Evolutionary conservation across 768 basidiomycete species (phyloP).

Genomic region (Hypsizygus marmoreus): DNA sequence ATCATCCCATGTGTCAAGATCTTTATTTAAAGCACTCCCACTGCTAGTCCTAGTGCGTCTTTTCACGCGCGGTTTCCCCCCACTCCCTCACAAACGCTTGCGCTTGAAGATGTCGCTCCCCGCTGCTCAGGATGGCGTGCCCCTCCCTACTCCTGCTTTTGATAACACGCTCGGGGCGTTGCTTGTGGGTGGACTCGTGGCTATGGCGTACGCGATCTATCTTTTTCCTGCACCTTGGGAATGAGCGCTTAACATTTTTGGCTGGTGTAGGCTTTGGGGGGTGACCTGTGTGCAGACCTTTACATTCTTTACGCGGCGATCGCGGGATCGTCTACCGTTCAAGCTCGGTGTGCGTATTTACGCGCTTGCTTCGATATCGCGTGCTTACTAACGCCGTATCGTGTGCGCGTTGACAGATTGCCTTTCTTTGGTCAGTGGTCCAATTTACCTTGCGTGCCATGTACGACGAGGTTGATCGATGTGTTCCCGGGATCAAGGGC

Average conservation of each 20-base stretch:
- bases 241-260: background rate
- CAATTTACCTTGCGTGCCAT: background rate
- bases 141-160: conserved; percentile 27
- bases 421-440: conserved; percentile 33
- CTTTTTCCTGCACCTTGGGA: background rate
- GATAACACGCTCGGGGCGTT: conserved; percentile 58
- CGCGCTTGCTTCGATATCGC: too few relatives aligned
- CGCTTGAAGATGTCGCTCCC: conserved; percentile 16
- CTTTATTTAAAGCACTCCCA: background rate
- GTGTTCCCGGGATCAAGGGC: conserved; percentile 33
- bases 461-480: background rate
- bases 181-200: conserved; percentile 52
- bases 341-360: conserved; percentile 37
- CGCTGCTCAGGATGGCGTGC: background rate
- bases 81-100: background rate
- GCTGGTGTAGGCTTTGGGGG: conserved; percentile 54
- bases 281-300: conserved; percentile 57
- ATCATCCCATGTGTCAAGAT: too few relatives aligned
- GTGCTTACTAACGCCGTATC: too few relatives aligned
- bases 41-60: too few relatives aligned
- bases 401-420: conserved; percentile 26
- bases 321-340: conserved; percentile 32
- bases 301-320: conserved; percentile 45
- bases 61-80: background rate
- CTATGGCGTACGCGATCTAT: conserved; percentile 46